Conservation (phyloP, 2,329 filamentous ascomycete species). For the Alternaria longipes region DNA sequence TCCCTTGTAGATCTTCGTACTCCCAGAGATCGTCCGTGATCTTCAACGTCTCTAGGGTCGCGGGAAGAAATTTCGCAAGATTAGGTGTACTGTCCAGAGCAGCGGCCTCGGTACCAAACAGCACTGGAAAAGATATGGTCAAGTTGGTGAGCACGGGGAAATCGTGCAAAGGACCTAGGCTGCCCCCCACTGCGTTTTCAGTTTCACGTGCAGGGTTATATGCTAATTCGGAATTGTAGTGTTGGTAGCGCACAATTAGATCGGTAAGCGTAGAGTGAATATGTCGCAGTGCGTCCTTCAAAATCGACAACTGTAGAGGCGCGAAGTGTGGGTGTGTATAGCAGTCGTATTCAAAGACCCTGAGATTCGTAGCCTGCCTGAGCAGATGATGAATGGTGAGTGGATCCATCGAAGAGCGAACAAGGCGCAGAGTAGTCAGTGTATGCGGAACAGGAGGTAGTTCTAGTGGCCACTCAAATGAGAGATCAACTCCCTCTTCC, state of each 20-base stretch:
- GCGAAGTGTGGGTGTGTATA: not conserved
- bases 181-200: not conserved
- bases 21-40: no score
- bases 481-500: not conserved
- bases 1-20: no score
- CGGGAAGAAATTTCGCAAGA: no score
- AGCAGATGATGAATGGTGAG: not conserved
- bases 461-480: constrained; percentile 8
- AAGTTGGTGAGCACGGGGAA: not conserved
- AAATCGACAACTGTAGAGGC: not conserved
- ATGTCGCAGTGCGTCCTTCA: not conserved
- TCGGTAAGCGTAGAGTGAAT: no score
- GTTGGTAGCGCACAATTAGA: no score
- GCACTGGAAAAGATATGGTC: not conserved
- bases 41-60: no score
- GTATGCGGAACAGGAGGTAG: not conserved
- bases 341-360: constrained; percentile 6
- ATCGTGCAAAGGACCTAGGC: not conserved
- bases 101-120: not conserved
- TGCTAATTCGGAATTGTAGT: no score
- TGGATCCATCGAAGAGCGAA: not conserved
- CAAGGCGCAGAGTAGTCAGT: constrained; percentile 4
- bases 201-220: not conserved
- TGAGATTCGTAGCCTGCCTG: constrained; percentile 5
- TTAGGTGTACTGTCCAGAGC: not conserved